Evolutionary conservation across 192 early-diverging fungal genomes (phyloP).

Genomic region (Chytriomyces sp.): DNA sequence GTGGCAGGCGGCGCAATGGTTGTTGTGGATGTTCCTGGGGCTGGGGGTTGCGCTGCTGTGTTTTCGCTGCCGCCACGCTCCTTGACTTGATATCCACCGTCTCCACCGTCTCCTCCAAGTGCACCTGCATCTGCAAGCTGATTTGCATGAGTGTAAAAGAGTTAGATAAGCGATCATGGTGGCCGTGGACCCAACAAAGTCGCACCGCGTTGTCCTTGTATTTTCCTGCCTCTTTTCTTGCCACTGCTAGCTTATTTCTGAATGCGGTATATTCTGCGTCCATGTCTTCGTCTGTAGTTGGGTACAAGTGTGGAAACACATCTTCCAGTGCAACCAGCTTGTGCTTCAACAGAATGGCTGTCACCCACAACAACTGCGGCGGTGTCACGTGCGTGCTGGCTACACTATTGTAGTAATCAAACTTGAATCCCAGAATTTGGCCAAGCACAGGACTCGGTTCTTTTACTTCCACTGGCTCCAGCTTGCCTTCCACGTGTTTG

Average conservation of each 20-base stretch:
- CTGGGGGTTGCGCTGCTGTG: background rate
- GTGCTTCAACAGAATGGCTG: conserved; percentile 61
- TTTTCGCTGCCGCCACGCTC: background rate
- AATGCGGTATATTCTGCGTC: conserved; percentile 48
- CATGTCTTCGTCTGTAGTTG: conserved; percentile 54
- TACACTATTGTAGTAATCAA: conserved; percentile 53
- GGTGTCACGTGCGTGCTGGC: conserved; percentile 37
- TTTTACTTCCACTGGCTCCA: background rate
- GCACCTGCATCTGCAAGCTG: conserved; percentile 43
- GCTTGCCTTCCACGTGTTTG: conserved; percentile 22
- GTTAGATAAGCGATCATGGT: background rate
- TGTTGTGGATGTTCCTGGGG: background rate
- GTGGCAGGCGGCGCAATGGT: conserved; percentile 11
- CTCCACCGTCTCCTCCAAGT: conserved; percentile 40
- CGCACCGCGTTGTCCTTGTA: conserved; percentile 52
- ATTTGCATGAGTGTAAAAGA: background rate
- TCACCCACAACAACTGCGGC: conserved; percentile 51
- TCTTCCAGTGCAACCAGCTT: conserved; percentile 57
- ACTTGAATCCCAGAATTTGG: conserved; percentile 80
- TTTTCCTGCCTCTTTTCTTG: conserved; percentile 37
- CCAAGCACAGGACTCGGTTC: conserved; percentile 39
- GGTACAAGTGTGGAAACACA: conserved; percentile 66
- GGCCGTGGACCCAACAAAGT: no score
- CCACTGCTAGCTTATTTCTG: conserved; percentile 43
- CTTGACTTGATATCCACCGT: conserved; percentile 2